Evolutionary conservation across 257 asterid species (phyloP).

Genomic region (Thymus mandschuricus): DNA sequence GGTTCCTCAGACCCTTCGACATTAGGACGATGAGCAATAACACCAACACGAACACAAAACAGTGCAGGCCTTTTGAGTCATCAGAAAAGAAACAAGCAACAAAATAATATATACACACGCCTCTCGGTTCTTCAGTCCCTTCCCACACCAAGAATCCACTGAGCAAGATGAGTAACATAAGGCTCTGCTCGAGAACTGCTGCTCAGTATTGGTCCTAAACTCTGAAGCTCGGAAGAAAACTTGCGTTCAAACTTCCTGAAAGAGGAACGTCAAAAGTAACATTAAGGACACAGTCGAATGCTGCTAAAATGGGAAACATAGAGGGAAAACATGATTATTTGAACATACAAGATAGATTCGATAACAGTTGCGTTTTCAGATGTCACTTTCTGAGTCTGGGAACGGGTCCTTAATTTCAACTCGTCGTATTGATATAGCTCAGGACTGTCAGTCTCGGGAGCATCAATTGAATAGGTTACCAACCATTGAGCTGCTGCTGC

Average conservation of each 20-base stretch:
- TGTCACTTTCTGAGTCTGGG: conserved; percentile 58
- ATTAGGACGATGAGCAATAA: not conserved
- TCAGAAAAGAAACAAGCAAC: not conserved
- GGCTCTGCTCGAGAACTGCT: conserved; percentile 91
- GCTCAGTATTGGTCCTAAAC: conserved; percentile 90
- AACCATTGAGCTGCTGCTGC: conserved; percentile 90
- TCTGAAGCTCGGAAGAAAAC: conserved; percentile 72
- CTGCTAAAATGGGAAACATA: conserved; percentile 4
- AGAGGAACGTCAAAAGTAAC: conserved; percentile 13
- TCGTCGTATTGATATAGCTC: conserved; percentile 53
- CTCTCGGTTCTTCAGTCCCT: conserved; percentile 46
- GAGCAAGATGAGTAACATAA: conserved; percentile 93
- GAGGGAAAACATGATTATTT: not conserved
- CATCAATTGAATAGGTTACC: conserved; percentile 66
- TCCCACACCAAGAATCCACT: conserved; percentile 96
- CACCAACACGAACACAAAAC: not conserved
- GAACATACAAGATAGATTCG: conserved; percentile 74
- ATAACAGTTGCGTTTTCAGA: conserved; percentile 65
- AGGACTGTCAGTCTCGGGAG: conserved; percentile 42
- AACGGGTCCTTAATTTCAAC: conserved; percentile 65
- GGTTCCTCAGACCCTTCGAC: not conserved
- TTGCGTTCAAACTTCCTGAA: conserved; percentile 91
- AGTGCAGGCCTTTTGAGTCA: not conserved
- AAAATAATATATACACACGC: not conserved
- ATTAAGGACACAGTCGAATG: conserved; percentile 6